Evolutionary conservation across 768 basidiomycete species (phyloP), one percentile per base, ranked within the genome.

Genomic region (Mrakia gelida): DNA sequence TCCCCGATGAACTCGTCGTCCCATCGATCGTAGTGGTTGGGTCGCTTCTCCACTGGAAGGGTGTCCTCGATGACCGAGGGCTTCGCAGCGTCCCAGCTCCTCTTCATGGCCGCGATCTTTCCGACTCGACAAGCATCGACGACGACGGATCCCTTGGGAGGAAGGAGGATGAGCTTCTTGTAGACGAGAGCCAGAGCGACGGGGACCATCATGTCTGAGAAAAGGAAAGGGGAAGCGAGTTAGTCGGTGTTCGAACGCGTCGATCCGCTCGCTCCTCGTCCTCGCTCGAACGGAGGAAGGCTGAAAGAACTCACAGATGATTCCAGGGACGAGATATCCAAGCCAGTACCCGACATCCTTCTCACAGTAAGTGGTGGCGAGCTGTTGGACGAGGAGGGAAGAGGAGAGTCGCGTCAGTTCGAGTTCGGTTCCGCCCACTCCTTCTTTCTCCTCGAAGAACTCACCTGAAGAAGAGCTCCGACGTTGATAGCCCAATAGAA

Each of bases 1-100:
- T 85, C 84, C 38, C 82, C 81, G 28, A 84, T 82, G 73, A 85
- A 85, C 32, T 80, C 76, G 79, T 84, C 83, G 80, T 84, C 84
- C 84, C 84, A 84, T 62, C 79, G 80, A 5, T 43, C 7, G 67
- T 41, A 70, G 38, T 43, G 38, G 21, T 70, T 70, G 26, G 67
- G 67, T 43, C 67, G 34, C 38, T 23, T 43, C 21, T 70, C 67
- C 7, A 38, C 23, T 1, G 41, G 41, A 3, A 70, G 59, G 18
- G 59, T 70, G 21, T 34, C 67, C 41, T 70, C 71, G 71, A 84
- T 83, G 73, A 80, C 71, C 32, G 79, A 79, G 0, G 84, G 84
- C 73, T 82, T 83, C 61, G 83, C 84, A 2, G 73, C 81, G 56
- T 82, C 77, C 84, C 84, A 85, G 75, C 82, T 83, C 3, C 68